phyloP scores from a whole-genome alignment of 345 rosid genomes.

The Noccaea caerulescens region DNA sequence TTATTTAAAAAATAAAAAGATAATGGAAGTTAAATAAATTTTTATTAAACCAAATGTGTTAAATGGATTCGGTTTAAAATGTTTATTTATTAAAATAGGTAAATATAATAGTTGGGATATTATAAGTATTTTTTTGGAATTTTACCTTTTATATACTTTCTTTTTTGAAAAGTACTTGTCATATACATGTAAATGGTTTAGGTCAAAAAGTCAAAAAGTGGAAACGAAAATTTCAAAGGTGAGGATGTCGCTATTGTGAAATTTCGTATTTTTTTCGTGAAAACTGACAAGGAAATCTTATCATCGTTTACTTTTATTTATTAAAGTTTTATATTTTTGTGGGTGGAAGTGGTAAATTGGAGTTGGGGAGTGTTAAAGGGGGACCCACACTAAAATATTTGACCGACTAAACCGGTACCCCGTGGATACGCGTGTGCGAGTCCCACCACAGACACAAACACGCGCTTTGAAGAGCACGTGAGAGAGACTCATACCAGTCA shows the following conservation, averaged over 20 bases:
- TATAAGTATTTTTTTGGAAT: no score
- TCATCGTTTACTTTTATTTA: not conserved
- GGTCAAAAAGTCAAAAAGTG: conserved; percentile 43
- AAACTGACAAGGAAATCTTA: conserved; percentile 3
- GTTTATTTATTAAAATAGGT: no score
- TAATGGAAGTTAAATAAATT: no score
- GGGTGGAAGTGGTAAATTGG: conserved; percentile 16
- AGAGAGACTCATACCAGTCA: conserved; percentile 36
- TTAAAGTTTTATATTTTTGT: not conserved
- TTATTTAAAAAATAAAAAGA: no score
- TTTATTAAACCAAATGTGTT: no score
- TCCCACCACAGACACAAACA: conserved; percentile 20
- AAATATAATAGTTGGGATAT: no score
- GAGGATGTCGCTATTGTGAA: conserved; percentile 18
- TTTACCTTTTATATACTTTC: not conserved
- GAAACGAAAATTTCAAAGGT: conserved; percentile 34
- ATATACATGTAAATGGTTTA: not conserved
- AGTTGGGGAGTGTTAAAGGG: conserved; percentile 16
- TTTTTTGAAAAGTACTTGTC: not conserved
- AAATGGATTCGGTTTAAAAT: no score
- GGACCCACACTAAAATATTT: conserved; percentile 9
- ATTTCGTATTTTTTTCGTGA: not conserved
- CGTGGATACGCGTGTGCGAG: conserved; percentile 34
- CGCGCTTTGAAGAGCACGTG: conserved; percentile 43
- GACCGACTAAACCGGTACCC: conserved; percentile 38